A percentile compares a stretch with the other conserved stretches of the same genome.
Evolutionary conservation across 2,329 filamentous ascomycete species (phyloP).

Genomic region (Fusarium sarcochroum): DNA sequence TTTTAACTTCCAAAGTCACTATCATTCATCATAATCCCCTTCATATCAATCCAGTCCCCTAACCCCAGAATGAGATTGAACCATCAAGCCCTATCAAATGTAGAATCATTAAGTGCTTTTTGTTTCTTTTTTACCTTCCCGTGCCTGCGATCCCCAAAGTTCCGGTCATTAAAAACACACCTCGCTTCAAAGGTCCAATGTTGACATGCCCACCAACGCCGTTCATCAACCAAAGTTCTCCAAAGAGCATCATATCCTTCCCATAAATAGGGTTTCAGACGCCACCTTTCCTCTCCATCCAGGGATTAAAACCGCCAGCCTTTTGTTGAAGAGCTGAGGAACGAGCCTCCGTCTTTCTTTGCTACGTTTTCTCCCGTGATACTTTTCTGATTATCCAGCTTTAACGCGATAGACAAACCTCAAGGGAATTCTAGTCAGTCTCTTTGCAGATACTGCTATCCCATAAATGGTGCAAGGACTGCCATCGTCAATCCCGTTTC

Average conservation of each 20-base stretch:
- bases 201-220: conserved; percentile 40
- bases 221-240: conserved; percentile 40
- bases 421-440: background rate
- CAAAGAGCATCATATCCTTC: conserved; percentile 27
- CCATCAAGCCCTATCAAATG: conserved; percentile 13
- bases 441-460: background rate
- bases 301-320: conserved; percentile 14
- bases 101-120: conserved; percentile 42
- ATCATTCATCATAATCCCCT: conserved; percentile 37
- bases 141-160: conserved; percentile 17
- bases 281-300: conserved; percentile 13
- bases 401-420: background rate
- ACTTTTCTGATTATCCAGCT: conserved; percentile 12
- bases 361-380: conserved; percentile 1
- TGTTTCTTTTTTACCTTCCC: conserved; percentile 29
- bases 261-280: conserved; percentile 8
- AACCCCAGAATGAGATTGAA: conserved; percentile 22
- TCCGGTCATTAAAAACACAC: conserved; percentile 40
- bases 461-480: background rate
- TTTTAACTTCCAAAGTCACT: conserved; percentile 33
- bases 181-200: conserved; percentile 36
- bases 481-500: background rate
- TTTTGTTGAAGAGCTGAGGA: background rate
- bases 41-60: conserved; percentile 17
- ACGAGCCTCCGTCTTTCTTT: conserved; percentile 12